Conservation (phyloP, 176 grass and related monocot genomes). For the Pontederia paniculata region DNA sequence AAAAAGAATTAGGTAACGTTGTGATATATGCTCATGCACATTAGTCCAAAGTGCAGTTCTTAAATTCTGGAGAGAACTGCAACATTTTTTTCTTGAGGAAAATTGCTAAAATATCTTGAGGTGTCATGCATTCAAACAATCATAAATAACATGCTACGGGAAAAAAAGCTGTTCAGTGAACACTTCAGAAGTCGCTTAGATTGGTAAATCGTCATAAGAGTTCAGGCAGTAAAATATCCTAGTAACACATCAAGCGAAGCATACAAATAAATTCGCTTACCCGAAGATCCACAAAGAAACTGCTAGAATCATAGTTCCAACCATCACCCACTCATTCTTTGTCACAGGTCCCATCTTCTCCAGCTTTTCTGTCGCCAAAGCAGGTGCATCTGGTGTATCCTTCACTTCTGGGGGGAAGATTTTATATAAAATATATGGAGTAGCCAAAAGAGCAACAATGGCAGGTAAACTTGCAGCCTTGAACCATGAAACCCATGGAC, state of each 20-base stretch:
- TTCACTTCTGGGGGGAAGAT: constrained; percentile 69
- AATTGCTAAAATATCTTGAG: too few relatives aligned
- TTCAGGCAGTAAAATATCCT: too few relatives aligned
- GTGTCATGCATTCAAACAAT: too few relatives aligned
- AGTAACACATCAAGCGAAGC: neutral
- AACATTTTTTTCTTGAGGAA: too few relatives aligned
- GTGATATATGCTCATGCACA: too few relatives aligned
- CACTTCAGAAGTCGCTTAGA: too few relatives aligned
- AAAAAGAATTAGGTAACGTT: too few relatives aligned
- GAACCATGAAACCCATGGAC: constrained; percentile 88
- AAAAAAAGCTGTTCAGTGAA: too few relatives aligned
- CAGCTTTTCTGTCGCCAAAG: constrained; percentile 49
- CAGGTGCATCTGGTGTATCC: constrained; percentile 71
- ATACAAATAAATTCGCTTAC: constrained; percentile 28
- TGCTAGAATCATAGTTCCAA: constrained; percentile 74
- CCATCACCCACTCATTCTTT: constrained; percentile 78
- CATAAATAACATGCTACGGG: too few relatives aligned
- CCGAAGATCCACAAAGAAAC: constrained; percentile 66
- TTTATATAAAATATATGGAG: constrained; percentile 84
- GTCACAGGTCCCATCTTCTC: constrained; percentile 68
- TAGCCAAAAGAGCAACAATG: constrained; percentile 49
- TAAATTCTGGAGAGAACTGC: too few relatives aligned
- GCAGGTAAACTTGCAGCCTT: constrained; percentile 79
- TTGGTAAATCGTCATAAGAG: too few relatives aligned
- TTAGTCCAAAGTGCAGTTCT: too few relatives aligned